Base-by-base conservation (phyloP, 139 green algal species). In the Picochlorum sp. region DNA sequence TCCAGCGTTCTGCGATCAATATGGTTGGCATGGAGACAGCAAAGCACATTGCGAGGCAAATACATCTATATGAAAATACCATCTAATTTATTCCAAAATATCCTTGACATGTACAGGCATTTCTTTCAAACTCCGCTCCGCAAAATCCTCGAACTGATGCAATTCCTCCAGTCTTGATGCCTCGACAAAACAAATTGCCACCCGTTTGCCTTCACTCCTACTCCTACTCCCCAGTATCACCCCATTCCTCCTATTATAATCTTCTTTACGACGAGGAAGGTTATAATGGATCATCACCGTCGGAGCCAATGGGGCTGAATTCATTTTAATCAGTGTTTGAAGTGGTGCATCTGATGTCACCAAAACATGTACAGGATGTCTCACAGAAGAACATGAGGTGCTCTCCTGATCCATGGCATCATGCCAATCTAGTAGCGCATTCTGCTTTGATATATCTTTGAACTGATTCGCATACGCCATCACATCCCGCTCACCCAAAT, bases 1-100 rank as follows among this genome's bases (percentile, higher is more conserved):
- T 88, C 6, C 86, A 84, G 0, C 69, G 85, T 5, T 69, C 69
- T 44, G 87, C 73, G 79, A 34, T 87, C 6, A 92, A 92, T 66
- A 88, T 67, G 45, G 72, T 81, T 51, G 86, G 86, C 3, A 62
- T 72, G 26, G 65, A 66, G 10, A 79, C 85, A 10, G 74, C 64
- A 5, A 34, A 75, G 16, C 82, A 91, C 47, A 18, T 21, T 54
- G n/a, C n/a, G 15, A 54, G 47, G 15, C n/a, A 54, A 54, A 26
- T 21, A 26, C 4, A 23, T 4, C n/a, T 54, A 3, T 54, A 20
- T 20, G 47, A 54, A 54, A 7, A 24, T 54, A 26, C 16, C 47
- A 26, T 26, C 5, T 54, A 54, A 23, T 59, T 56, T 56, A 21
- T 56, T 56, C 66, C 51, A 76, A 65, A 10, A 76, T 65, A 62